These are phyloP conservation scores for Rusavskia elegans DNA, from an alignment of 495 filamentous ascomycete genomes.

Conservation along the genomic window DNA sequence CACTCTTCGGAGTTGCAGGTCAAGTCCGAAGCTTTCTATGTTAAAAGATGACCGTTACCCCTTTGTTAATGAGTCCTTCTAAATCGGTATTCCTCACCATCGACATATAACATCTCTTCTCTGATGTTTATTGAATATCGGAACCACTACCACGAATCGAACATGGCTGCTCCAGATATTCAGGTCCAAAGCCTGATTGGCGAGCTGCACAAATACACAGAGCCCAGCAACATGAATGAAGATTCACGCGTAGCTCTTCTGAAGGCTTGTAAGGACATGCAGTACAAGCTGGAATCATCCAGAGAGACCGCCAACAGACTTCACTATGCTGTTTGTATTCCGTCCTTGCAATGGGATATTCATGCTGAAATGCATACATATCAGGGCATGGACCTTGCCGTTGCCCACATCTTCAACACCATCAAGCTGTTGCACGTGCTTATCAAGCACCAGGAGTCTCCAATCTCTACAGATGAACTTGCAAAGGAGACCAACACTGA, in stretches of 20 bases:
- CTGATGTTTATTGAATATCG: too few relatives aligned
- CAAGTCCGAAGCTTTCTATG: too few relatives aligned
- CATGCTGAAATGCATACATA: too few relatives aligned
- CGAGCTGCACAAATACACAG: background rate
- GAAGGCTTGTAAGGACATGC: background rate
- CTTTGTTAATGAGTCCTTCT: too few relatives aligned
- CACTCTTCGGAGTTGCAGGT: too few relatives aligned
- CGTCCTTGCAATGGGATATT: background rate
- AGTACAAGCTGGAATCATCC: background rate
- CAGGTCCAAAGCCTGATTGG: background rate
- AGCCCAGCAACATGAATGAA: background rate
- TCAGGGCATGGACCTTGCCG: background rate
- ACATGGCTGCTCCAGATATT: background rate
- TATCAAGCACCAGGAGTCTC: background rate
- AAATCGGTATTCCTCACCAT: too few relatives aligned
- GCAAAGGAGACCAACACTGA: background rate
- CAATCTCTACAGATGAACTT: background rate
- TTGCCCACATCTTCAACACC: background rate
- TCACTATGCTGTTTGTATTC: background rate
- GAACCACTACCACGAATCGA: too few relatives aligned
- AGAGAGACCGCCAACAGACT: background rate
- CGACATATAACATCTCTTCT: too few relatives aligned
- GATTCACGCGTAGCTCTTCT: background rate
- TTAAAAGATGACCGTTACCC: too few relatives aligned
- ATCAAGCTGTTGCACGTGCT: background rate